Base-by-base conservation (phyloP, 768 basidiomycete species). In the Candolleomyces aberdarensis region DNA sequence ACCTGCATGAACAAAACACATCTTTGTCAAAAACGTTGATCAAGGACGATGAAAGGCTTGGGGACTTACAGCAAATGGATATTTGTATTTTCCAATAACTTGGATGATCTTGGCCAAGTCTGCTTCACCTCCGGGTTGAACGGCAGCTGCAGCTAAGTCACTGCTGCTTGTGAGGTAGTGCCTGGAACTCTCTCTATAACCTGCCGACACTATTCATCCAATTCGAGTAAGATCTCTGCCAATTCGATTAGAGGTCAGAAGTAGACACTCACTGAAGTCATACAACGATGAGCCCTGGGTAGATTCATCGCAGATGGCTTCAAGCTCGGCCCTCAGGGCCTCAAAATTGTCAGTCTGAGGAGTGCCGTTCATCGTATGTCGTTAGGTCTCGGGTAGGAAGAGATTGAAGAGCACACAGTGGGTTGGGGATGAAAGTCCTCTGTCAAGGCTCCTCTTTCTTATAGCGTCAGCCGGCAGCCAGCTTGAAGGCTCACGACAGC, bases 61-160 rank as follows among this genome's bases (percentile, higher is more conserved):
- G 46, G 15, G 9, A 39, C 57, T 41, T 55, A 84, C 85, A 5
- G 83, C 84, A 60, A 86, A 85, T 1, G 82, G 76, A 1, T 79
- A 81, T 41, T 67, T 58, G 0, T 74, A 77, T 20, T 65, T 67
- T 0, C 72, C 78, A 5, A 85, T 58, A 19, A 83, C 76, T 63
- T 70, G 67, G 29, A 86, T 74, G 17, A 47, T 22, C 20, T 47
- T 22, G 46, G 46, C 46, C 6, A 47, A 22, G 20, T 32, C 26
- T 9, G 6, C 20, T 14, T 39, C 55, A 10, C 32, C 39, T 8
- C 55, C 55, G 9, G 55, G 55, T 40, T 56, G 55, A 5, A 56
- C n/a, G 11, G 55, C 55, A 11, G 40, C 29, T 1, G 11, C 55
- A 13, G 55, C 55, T 22, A 41, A 6, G 40, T 56, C 55, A 43